Percentiles rank a stretch among this genome's conserved stretches.
Evolutionary conservation across 2,329 filamentous ascomycete genomes (phyloP).

Genomic region (Fusarium dimerum): DNA sequence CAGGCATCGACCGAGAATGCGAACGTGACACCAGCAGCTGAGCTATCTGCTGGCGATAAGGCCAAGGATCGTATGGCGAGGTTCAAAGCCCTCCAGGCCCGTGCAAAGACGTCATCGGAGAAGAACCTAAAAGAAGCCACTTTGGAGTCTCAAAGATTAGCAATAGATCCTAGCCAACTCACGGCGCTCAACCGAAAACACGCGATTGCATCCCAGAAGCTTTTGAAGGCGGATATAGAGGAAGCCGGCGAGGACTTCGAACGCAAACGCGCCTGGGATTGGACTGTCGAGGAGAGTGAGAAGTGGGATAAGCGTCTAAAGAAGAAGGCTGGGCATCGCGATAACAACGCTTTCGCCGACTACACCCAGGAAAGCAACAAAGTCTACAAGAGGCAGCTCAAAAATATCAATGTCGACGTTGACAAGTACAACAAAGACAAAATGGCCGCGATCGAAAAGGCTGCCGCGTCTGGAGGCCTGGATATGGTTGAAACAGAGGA

Average conservation of each 20-base stretch:
- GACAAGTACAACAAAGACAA: constrained; percentile 88
- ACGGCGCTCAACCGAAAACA: constrained; percentile 80
- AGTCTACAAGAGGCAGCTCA: constrained; percentile 89
- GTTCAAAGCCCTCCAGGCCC: constrained; percentile 85
- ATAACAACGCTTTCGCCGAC: constrained; percentile 88
- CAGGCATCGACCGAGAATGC: constrained; percentile 19
- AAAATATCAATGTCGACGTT: constrained; percentile 73
- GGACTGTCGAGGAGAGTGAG: constrained; percentile 93
- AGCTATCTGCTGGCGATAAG: constrained; percentile 41
- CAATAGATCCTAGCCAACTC: constrained; percentile 75
- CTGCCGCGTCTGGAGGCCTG: constrained; percentile 79
- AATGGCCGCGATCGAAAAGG: constrained; percentile 78
- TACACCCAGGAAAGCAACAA: constrained; percentile 87
- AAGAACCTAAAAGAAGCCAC: constrained; percentile 83
- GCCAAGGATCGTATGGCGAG: constrained; percentile 71
- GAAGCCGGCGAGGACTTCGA: constrained; percentile 90
- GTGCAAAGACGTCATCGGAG: constrained; percentile 70
- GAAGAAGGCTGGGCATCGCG: constrained; percentile 78
- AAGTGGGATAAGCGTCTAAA: constrained; percentile 88
- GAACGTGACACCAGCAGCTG: constrained; percentile 13
- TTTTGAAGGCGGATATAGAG: constrained; percentile 88
- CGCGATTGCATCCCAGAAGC: constrained; percentile 86
- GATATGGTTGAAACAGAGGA: constrained; percentile 96
- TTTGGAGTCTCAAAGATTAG: constrained; percentile 76
- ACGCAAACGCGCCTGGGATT: constrained; percentile 97